phyloP scores from a whole-genome alignment of 2,329 filamentous ascomycete species.

The Cordyceps pruinosa region DNA sequence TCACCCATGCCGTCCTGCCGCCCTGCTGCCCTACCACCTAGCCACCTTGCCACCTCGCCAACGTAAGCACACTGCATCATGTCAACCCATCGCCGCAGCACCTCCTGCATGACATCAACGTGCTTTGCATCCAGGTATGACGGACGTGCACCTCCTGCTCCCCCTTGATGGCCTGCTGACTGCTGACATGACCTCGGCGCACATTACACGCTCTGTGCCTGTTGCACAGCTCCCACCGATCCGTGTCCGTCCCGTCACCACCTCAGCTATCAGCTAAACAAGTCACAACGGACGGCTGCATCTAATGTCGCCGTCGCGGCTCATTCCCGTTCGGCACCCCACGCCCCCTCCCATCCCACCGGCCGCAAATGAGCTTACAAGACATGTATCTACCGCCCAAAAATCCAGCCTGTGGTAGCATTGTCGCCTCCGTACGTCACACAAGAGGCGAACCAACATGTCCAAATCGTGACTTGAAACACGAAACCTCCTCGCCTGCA shows the following conservation, averaged over 20 bases:
- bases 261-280: background rate
- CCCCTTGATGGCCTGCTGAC: background rate
- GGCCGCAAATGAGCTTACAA: background rate
- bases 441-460: background rate
- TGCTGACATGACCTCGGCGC: background rate
- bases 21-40: too few relatives aligned
- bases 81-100: too few relatives aligned
- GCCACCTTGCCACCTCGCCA: too few relatives aligned
- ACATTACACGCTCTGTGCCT: background rate
- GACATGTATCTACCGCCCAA: background rate
- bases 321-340: background rate
- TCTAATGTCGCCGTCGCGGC: background rate
- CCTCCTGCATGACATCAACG: too few relatives aligned
- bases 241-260: background rate
- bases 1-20: too few relatives aligned
- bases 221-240: background rate
- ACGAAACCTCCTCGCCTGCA: conserved; percentile 4
- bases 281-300: background rate
- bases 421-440: background rate
- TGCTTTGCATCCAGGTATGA: too few relatives aligned
- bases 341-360: background rate
- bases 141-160: too few relatives aligned
- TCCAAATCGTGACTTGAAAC: background rate
- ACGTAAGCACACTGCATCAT: conserved; percentile 2
- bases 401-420: too few relatives aligned